Evolutionary conservation across 768 basidiomycete species (phyloP), one percentile per base, ranked within the genome.

Genomic region (Xerocomellus amylosporus): DNA sequence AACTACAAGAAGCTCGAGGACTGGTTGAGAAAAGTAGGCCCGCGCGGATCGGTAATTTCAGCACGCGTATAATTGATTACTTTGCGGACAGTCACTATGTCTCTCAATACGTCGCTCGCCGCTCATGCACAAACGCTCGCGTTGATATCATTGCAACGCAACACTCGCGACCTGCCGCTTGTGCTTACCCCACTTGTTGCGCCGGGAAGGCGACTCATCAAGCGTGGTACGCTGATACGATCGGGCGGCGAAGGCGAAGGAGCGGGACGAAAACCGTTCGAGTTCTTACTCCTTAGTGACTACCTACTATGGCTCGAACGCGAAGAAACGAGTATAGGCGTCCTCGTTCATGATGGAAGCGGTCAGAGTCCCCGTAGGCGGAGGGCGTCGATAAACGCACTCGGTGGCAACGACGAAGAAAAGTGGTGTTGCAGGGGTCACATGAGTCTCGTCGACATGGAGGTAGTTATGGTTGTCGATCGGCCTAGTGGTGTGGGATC

Each of bases 201-300:
- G 0, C 93, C 94, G 0, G 93, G 93, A 2, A 85, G 93, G n/a
- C 79, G 75, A 0, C 79, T 95, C 40, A 69, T 96, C 42, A 86
- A 84, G 53, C 82, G 88, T 13, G 87, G 86, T 0, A 60, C 77
- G 1, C 74, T 91, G 6, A 64, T 84, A 15, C 84, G 87, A 62
- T 62, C 67, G 2, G 59, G 58, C 12, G 55, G 69, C 79, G 46
- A 83, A 83, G 64, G 79, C 57, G 78, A 76, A 4, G 68, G 71
- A 46, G 41, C 49, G 4, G 61, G 17, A 39, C 65, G 67, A 51
- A 67, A 41, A 76, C 81, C 14, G 68, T 80, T 47, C 78, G 86
- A 89, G 58, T 89, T 94, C 65, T 73, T 94, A 10, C 77, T 95
- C 1, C 90, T 94, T 67, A 88, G 86, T 14, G 93, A 95, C 70